Conservation (phyloP, 345 rosid species). For the Hirschfeldia incana region DNA sequence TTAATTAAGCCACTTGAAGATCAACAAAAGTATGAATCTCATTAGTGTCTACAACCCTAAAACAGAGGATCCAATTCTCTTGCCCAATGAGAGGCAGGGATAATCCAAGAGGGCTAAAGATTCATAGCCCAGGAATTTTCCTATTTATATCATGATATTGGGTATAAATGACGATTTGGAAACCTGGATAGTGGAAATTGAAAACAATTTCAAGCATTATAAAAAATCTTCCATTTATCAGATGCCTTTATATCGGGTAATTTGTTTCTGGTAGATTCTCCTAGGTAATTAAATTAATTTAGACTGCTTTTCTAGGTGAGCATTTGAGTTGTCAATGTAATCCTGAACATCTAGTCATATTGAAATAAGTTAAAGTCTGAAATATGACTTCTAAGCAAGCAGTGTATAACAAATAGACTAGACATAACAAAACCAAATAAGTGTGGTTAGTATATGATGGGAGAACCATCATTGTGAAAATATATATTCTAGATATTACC, state of each 20-base stretch:
- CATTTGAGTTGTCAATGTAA: not conserved
- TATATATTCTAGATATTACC: conserved; percentile 4
- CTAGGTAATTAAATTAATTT: not conserved
- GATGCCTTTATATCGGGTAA: not conserved
- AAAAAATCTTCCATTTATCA: conserved; percentile 3
- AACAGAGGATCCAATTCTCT: conserved; percentile 41
- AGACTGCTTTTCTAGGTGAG: conserved; percentile 1
- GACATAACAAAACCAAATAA: not conserved
- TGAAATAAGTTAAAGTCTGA: not conserved
- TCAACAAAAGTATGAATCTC: conserved; percentile 26
- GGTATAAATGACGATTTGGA: not conserved
- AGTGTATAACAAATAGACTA: not conserved
- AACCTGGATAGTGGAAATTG: not conserved
- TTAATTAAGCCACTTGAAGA: conserved; percentile 37
- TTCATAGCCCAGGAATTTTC: not conserved
- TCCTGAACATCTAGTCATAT: not conserved
- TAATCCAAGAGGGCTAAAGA: conserved; percentile 19
- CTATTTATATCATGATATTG: conserved; percentile 15
- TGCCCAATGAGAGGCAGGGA: conserved; percentile 35
- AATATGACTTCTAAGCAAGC: not conserved
- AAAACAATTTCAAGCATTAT: not conserved
- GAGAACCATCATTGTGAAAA: conserved; percentile 1
- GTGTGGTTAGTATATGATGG: not conserved
- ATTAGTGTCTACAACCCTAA: conserved; percentile 40
- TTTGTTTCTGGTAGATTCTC: not conserved